Percentiles rank a stretch among this genome's conserved stretches.
Evolutionary conservation across 805 yeast species (phyloP).

Genomic region (Saturnispora dispora): DNA sequence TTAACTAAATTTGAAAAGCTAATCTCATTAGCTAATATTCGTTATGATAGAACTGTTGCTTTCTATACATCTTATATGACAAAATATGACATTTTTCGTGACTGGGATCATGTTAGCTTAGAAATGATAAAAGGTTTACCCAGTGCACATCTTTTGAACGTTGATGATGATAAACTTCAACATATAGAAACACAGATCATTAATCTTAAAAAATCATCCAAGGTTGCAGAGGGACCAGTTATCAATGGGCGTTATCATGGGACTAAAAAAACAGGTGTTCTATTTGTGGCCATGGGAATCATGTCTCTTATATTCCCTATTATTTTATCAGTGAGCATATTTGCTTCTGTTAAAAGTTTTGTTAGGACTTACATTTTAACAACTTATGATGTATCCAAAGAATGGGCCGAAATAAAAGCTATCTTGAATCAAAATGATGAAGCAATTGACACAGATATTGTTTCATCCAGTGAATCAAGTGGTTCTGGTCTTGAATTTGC

Average conservation of each 20-base stretch:
- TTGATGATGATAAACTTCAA: slow-evolving; percentile 17
- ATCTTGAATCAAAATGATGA: not conserved
- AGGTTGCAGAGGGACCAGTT: not conserved
- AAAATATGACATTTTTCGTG: slow-evolving; percentile 61
- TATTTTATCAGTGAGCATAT: slow-evolving; percentile 17
- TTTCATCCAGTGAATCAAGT: not conserved
- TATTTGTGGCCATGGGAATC: not conserved
- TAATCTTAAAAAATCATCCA: slow-evolving; percentile 34
- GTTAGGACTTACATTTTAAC: slow-evolving; percentile 12
- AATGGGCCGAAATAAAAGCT: slow-evolving; percentile 7
- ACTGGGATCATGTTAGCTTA: slow-evolving; percentile 39
- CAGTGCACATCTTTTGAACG: slow-evolving; percentile 28
- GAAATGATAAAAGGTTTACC: slow-evolving; percentile 41
- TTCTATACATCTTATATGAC: slow-evolving; percentile 78
- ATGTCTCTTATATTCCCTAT: slow-evolving; percentile 20
- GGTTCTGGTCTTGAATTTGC: slow-evolving; percentile 5
- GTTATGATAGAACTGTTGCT: slow-evolving; percentile 80
- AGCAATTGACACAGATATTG: not conserved
- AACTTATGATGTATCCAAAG: slow-evolving; percentile 10
- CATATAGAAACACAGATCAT: slow-evolving; percentile 37
- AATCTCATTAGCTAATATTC: slow-evolving; percentile 60
- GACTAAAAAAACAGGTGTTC: not conserved
- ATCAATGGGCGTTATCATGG: not conserved
- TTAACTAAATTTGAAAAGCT: slow-evolving; percentile 48
- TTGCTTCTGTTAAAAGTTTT: slow-evolving; percentile 22